Base-by-base conservation (phyloP, 2,329 filamentous ascomycete species). In the Phaeosphaeriaceae sp. region DNA sequence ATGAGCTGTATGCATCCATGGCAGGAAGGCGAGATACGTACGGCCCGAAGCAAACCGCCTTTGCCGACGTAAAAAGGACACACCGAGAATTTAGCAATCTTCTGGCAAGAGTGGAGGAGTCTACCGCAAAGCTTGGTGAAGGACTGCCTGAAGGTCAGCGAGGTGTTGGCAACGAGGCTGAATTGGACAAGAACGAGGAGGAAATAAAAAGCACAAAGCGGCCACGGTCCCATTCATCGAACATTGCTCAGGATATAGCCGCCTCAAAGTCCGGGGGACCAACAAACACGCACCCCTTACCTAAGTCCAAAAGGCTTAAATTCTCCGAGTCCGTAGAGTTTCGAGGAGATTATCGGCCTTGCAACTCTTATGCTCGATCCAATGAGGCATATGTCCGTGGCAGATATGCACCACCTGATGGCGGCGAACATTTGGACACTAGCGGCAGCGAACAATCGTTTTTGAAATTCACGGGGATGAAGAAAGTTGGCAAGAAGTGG, bases 31-130 rank as follows among this genome's bases (percentile, higher is more conserved):
- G 65, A 9, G 54, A 59, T 20, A 58, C 61, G 1, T 56, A 65
- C 47, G 54, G 45, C 15, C 56, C 60, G 1, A 64, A 67, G 10
- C 45, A 54, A 20, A 45, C 57, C 21, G 68, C 67, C 19, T 55
- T 67, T 6, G 52, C 59, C 4, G 61, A 59, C 4, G 36, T 60
- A 41, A 65, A 57, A 19, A 55, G 24, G 27, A 60, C 64, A 15
- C 66, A 63, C 19, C 63, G 65, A 53, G 60, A 60, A 2, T 62
- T 72, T 31, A 65, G 67, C 17, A 76, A 76, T 47, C 71, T 69
- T 48, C 45, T 75, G 31, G 57, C 72, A 21, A 48, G 49, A 19
- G 58, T 70, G 11, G 68, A 74, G 53, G 58, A 55, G 15, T 46
- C 46, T 48, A n/a, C 24, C 10, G 31, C 20, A 24, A 31, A 24